phyloP scores from a whole-genome alignment of 257 asterid species.

The Euphrasia confusa region DNA sequence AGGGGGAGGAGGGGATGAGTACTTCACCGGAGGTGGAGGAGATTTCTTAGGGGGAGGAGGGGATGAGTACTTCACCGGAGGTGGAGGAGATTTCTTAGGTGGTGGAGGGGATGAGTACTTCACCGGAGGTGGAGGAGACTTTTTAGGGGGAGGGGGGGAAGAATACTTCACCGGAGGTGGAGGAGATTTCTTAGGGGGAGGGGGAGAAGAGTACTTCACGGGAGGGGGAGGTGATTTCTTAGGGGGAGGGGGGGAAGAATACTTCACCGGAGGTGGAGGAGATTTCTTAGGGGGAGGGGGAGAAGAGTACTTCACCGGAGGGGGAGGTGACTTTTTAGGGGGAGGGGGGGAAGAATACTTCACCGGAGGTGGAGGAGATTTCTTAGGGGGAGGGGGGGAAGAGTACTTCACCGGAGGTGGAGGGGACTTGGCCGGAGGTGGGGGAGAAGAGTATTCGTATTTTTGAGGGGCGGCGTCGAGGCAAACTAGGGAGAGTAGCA shows the following conservation, averaged over 20 bases:
- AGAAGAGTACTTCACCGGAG: background rate
- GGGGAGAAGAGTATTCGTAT: constrained; percentile 1
- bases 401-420: background rate
- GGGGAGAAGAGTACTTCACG: background rate
- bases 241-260: background rate
- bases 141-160: background rate
- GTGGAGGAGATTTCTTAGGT: background rate
- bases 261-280: background rate
- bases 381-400: background rate
- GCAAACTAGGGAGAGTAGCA: background rate
- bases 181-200: background rate
- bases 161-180: background rate
- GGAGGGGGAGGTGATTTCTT: background rate
- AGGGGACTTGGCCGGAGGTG: background rate
- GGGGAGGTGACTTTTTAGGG: background rate
- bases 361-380: background rate
- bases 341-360: background rate
- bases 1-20: background rate
- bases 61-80: background rate
- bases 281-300: background rate
- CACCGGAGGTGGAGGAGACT: background rate
- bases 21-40: background rate
- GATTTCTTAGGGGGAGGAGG: background rate
- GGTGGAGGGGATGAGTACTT: background rate
- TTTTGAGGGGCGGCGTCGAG: background rate